Percentiles rank a stretch among this genome's conserved stretches.
These are phyloP conservation scores for Pythium folliculosum DNA, from an alignment of 352 stramenopile species.

Conservation along the genomic window DNA sequence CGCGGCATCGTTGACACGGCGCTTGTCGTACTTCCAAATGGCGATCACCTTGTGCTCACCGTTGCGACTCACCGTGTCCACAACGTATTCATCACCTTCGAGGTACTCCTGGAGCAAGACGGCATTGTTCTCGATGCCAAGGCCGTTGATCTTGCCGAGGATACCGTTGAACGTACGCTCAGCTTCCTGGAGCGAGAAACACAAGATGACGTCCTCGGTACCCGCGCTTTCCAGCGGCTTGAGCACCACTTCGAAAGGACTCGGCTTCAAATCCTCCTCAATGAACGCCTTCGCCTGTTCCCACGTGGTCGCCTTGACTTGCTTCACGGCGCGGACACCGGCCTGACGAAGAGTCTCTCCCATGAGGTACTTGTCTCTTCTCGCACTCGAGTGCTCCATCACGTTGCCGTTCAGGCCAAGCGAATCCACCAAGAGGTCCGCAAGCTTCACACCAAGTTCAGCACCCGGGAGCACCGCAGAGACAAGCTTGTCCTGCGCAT, in stretches of 20 bases:
- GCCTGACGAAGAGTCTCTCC: slow-evolving; percentile 76
- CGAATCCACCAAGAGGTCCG: slow-evolving; percentile 86
- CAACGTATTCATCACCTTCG: slow-evolving; percentile 94
- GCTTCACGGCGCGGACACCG: slow-evolving; percentile 89
- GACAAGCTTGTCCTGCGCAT: slow-evolving; percentile 48
- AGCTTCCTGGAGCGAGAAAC: slow-evolving; percentile 71
- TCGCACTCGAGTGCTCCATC: slow-evolving; percentile 65
- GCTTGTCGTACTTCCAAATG: slow-evolving; percentile 98
- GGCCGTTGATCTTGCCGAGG: slow-evolving; percentile 83
- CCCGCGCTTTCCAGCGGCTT: slow-evolving; percentile 88
- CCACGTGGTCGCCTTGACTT: slow-evolving; percentile 85
- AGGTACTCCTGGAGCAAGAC: slow-evolving; percentile 94
- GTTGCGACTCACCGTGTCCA: slow-evolving; percentile 94
- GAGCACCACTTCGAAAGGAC: slow-evolving; percentile 86
- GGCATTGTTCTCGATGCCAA: slow-evolving; percentile 84
- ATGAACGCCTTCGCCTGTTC: slow-evolving; percentile 76
- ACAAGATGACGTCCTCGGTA: slow-evolving; percentile 83
- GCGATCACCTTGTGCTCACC: slow-evolving; percentile 94
- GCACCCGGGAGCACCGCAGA: slow-evolving; percentile 90
- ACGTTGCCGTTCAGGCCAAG: slow-evolving; percentile 87
- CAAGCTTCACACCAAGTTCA: slow-evolving; percentile 92
- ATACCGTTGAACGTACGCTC: slow-evolving; percentile 84
- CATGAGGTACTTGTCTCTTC: slow-evolving; percentile 88
- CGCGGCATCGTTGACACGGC: slow-evolving; percentile 90
- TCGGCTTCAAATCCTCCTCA: slow-evolving; percentile 54